Evolutionary conservation across 352 stramenopile species (phyloP).

Genomic region (Phytophthora colocasiae): DNA sequence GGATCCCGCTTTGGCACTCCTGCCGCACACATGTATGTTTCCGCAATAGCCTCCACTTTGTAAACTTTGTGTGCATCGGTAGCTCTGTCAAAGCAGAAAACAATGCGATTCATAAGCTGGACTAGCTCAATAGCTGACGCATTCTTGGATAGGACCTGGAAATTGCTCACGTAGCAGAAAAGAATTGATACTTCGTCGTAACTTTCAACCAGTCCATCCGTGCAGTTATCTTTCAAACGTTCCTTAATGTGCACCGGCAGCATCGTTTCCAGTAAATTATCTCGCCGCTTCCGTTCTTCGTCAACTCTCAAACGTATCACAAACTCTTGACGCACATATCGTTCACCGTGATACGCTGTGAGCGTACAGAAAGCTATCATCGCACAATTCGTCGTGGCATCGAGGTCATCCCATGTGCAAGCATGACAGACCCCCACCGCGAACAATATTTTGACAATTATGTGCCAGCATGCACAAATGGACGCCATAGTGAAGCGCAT

Average conservation of each 20-base stretch:
- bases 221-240: constrained; percentile 74
- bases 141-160: constrained; percentile 70
- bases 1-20: constrained; percentile 69
- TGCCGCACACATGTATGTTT: constrained; percentile 87
- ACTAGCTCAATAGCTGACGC: constrained; percentile 80
- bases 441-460: constrained; percentile 56
- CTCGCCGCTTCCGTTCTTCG: constrained; percentile 72
- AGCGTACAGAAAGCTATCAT: constrained; percentile 77
- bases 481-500: constrained; percentile 75
- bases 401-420: constrained; percentile 58
- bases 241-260: constrained; percentile 81
- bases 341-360: constrained; percentile 69
- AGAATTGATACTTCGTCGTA: constrained; percentile 86
- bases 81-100: constrained; percentile 86
- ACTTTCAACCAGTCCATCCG: constrained; percentile 67
- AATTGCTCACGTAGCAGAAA: constrained; percentile 88
- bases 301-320: constrained; percentile 64
- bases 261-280: constrained; percentile 81
- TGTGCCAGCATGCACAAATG: constrained; percentile 53
- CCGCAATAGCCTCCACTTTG: constrained; percentile 89
- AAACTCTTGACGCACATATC: constrained; percentile 72
- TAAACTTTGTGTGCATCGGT: constrained; percentile 77
- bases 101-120: constrained; percentile 88
- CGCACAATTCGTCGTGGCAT: constrained; percentile 54
- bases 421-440: constrained; percentile 58